These are phyloP conservation scores for Ophiocordyceps camponoti-floridani DNA, from an alignment of 2,329 filamentous ascomycete genomes.

Conservation along the genomic window DNA sequence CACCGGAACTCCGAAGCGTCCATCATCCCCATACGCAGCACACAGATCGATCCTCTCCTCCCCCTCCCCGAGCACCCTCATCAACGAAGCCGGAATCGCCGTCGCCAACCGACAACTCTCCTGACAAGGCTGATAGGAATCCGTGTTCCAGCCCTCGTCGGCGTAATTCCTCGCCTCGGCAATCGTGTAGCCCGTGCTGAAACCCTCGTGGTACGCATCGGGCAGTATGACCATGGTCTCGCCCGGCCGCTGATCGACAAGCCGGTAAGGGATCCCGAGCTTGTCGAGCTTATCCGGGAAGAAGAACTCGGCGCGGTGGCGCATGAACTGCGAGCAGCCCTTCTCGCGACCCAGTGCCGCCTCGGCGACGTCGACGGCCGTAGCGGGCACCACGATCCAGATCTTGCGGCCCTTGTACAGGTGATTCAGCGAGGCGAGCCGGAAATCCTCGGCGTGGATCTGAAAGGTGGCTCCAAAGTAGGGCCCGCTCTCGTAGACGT, in stretches of 20 bases:
- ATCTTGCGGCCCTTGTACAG: constrained; percentile 21
- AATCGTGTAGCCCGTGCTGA: constrained; percentile 22
- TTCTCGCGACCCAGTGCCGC: constrained; percentile 13
- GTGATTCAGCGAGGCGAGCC: constrained; percentile 19
- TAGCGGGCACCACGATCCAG: constrained; percentile 19
- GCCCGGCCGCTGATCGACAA: constrained; percentile 19
- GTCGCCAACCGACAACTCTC: constrained; percentile 14
- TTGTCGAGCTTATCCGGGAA: constrained; percentile 21
- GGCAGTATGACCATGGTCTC: constrained; percentile 21
- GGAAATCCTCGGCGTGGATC: constrained; percentile 21
- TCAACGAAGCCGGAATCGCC: constrained; percentile 16
- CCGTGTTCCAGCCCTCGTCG: constrained; percentile 16
- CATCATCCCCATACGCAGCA: constrained; percentile 7
- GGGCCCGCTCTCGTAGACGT: constrained; percentile 20
- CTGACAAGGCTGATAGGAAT: constrained; percentile 17
- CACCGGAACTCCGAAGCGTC: neutral
- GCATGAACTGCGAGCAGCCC: constrained; percentile 21
- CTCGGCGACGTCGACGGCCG: constrained; percentile 16
- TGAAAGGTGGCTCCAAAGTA: constrained; percentile 21
- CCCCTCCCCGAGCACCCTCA: constrained; percentile 13
- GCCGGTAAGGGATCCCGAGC: constrained; percentile 17
- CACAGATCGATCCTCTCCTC: constrained; percentile 17
- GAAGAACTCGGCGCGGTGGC: constrained; percentile 21
- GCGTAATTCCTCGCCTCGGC: constrained; percentile 23
- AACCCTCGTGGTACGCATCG: constrained; percentile 21